Evolutionary conservation across 257 asterid genomes (phyloP).

Genomic region (Petunia secreta): DNA sequence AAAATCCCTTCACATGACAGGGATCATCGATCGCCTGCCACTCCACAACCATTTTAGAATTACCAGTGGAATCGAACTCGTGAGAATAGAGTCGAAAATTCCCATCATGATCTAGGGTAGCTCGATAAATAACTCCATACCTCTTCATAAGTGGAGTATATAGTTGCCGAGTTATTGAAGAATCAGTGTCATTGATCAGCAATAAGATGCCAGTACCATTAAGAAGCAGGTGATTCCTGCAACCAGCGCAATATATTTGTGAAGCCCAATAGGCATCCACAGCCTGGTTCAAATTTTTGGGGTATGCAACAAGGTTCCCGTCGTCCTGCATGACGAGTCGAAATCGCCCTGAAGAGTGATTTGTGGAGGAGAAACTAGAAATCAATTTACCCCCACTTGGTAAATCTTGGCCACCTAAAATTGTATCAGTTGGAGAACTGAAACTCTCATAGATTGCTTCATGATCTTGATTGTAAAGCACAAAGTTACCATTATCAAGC

Average conservation of each 20-base stretch:
- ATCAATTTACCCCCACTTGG: conserved; percentile 4
- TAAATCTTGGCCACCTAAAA: conserved; percentile 36
- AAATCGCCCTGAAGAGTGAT: conserved; percentile 33
- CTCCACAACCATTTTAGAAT: not conserved
- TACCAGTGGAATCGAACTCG: not conserved
- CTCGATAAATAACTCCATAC: conserved; percentile 21
- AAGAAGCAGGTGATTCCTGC: conserved; percentile 21
- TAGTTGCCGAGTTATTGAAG: conserved; percentile 18
- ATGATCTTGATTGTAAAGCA: conserved; percentile 20
- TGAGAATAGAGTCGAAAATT: conserved; percentile 36
- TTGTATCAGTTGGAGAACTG: conserved; percentile 27
- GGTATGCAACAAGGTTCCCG: conserved; percentile 40
- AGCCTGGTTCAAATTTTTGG: conserved; percentile 6
- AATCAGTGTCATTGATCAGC: conserved; percentile 19
- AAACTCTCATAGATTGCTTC: conserved; percentile 31
- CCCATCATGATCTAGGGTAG: conserved; percentile 32
- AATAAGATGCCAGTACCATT: conserved; percentile 9
- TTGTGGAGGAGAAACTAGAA: conserved; percentile 25
- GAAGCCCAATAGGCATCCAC: conserved; percentile 28
- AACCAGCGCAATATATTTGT: not conserved
- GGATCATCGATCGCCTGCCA: conserved; percentile 31
- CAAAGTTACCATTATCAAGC: conserved; percentile 35
- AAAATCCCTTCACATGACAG: conserved; percentile 34
- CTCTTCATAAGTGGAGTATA: not conserved
- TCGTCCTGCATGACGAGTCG: conserved; percentile 33